These are phyloP conservation scores for Groenewaldozyma salmanticensis DNA, from an alignment of 805 yeast genomes.

Conservation along the genomic window DNA sequence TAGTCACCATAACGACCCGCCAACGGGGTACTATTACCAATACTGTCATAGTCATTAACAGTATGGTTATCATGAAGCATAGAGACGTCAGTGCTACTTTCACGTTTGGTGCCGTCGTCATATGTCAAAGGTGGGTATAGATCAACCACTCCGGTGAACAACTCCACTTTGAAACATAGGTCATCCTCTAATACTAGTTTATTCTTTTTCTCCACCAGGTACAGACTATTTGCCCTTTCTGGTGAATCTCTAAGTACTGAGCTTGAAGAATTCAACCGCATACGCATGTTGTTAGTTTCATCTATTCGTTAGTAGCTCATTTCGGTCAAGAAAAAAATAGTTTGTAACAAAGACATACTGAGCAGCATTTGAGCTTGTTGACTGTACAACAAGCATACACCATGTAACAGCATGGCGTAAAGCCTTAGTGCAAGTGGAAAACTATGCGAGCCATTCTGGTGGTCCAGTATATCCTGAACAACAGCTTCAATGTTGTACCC, in stretches of 20 bases:
- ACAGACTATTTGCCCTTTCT: too few species aligned
- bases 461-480: background rate
- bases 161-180: background rate
- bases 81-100: too few species aligned
- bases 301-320: background rate
- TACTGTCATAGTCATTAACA: background rate
- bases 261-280: background rate
- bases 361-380: background rate
- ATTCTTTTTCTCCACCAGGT: background rate
- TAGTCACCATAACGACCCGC: background rate
- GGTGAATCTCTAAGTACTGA: too few species aligned
- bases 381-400: constrained; percentile 36
- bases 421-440: constrained; percentile 27
- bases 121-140: background rate
- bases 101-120: too few species aligned
- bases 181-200: background rate
- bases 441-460: background rate
- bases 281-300: background rate
- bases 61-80: too few species aligned
- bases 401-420: constrained; percentile 38
- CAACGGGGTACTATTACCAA: background rate
- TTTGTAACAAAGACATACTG: constrained; percentile 1
- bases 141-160: background rate
- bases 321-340: background rate
- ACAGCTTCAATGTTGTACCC: background rate